Percentiles rank a stretch among this genome's conserved stretches.
Conservation (phyloP, 768 basidiomycete species). For the Leucosporidium yakuticum region DNA sequence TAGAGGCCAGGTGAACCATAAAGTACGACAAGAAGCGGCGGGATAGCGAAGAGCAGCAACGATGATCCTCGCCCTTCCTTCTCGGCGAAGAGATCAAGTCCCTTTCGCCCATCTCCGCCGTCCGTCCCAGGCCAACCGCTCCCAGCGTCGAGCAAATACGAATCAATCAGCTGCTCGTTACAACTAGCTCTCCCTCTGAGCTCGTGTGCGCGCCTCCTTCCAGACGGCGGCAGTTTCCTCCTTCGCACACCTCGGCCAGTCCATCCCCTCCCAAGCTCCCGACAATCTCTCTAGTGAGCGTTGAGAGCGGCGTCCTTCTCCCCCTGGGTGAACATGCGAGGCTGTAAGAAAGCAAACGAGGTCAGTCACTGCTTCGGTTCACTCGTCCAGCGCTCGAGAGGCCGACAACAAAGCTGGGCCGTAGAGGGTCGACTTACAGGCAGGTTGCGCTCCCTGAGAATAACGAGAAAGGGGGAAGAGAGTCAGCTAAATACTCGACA, state of each 20-base stretch:
- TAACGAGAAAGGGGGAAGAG: background rate
- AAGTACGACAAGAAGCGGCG: too few species aligned
- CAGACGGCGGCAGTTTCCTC: background rate
- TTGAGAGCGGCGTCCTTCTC: constrained; percentile 38
- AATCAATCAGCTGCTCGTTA: too few species aligned
- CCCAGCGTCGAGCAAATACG: too few species aligned
- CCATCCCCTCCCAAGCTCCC: background rate
- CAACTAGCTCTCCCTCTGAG: too few species aligned
- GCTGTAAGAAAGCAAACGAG: constrained; percentile 3
- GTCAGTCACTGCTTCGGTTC: too few species aligned
- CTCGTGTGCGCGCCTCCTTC: too few species aligned
- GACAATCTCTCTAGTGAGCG: constrained; percentile 22
- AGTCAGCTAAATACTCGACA: background rate
- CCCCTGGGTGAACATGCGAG: constrained; percentile 36
- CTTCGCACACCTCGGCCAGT: background rate
- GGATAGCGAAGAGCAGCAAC: too few species aligned
- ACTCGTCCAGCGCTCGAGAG: background rate
- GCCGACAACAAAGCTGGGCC: background rate
- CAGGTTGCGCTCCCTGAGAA: constrained; percentile 45
- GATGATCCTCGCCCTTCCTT: too few species aligned
- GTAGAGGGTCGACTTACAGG: constrained; percentile 38
- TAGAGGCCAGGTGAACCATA: too few species aligned
- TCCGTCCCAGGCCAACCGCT: too few species aligned
- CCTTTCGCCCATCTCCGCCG: too few species aligned
- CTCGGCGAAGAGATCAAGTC: too few species aligned